Evolutionary conservation across 1,284 basidiomycete genomes (phyloP).

Genomic region (Inonotus hispidus): DNA sequence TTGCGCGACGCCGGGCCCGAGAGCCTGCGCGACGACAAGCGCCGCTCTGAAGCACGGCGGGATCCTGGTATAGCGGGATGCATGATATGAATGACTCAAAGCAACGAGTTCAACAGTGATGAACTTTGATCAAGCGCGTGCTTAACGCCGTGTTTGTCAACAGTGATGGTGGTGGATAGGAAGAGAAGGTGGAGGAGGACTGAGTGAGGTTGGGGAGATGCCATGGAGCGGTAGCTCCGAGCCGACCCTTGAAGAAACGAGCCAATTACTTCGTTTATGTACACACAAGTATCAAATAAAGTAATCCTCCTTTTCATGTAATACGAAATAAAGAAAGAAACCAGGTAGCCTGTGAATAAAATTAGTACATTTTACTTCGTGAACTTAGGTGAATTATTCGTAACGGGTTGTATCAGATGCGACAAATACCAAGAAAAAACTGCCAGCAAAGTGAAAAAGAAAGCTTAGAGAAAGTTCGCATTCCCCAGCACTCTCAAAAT

Average conservation of each 20-base stretch:
- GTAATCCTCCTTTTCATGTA: neutral
- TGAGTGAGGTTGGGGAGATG: neutral
- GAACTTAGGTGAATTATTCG: neutral
- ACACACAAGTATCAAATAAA: neutral
- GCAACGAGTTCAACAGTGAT: neutral
- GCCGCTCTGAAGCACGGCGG: conserved; percentile 31
- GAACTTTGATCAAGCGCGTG: neutral
- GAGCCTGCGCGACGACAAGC: conserved; percentile 32
- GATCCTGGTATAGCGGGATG: conserved; percentile 22
- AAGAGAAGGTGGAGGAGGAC: neutral
- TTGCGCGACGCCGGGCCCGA: conserved; percentile 43
- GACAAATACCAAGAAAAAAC: neutral
- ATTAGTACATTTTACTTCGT: neutral
- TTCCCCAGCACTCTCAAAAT: neutral
- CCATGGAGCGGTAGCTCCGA: conserved; percentile 1
- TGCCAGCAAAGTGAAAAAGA: neutral
- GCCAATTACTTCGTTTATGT: neutral
- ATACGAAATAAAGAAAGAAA: neutral
- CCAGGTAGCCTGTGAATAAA: neutral
- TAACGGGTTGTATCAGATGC: too few relatives aligned
- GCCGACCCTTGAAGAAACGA: neutral
- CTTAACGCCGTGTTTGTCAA: neutral
- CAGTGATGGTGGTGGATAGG: conserved; percentile 1
- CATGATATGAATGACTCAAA: neutral
- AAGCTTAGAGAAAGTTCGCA: neutral